Conservation (phyloP, 441 rosid genomes). For the Eutrema salsugineum region DNA sequence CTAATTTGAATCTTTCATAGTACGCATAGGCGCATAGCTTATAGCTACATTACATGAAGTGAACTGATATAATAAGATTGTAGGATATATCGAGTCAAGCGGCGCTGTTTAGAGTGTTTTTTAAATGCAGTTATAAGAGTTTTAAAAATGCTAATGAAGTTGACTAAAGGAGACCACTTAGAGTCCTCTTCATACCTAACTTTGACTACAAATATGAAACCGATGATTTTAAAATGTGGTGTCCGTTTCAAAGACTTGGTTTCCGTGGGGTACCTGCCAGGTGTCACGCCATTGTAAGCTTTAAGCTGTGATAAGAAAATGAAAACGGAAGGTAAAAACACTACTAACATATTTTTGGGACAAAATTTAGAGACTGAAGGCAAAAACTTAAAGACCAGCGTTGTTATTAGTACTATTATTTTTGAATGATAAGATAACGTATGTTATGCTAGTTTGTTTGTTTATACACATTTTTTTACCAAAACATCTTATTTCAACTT, state of each 20-base stretch:
- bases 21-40: too few species aligned
- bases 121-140: neutral
- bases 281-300: neutral
- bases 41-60: neutral
- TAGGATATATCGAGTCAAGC: neutral
- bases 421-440: too few species aligned
- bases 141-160: neutral
- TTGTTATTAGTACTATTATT: too few species aligned
- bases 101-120: conserved; percentile 5
- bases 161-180: conserved; percentile 18
- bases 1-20: neutral
- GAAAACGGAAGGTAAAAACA: neutral
- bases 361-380: neutral
- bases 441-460: too few species aligned
- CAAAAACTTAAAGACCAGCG: neutral
- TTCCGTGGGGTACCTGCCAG: neutral
- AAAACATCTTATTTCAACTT: too few species aligned
- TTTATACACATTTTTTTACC: too few species aligned
- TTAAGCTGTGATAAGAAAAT: neutral
- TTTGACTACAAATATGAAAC: conserved; percentile 27
- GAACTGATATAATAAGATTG: neutral
- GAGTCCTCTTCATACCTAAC: conserved; percentile 18
- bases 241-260: conserved; percentile 6
- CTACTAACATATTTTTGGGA: neutral
- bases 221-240: conserved; percentile 10